Base-by-base conservation (phyloP, 2,329 filamentous ascomycete genomes). In the Pyrenochaeta sp. region DNA sequence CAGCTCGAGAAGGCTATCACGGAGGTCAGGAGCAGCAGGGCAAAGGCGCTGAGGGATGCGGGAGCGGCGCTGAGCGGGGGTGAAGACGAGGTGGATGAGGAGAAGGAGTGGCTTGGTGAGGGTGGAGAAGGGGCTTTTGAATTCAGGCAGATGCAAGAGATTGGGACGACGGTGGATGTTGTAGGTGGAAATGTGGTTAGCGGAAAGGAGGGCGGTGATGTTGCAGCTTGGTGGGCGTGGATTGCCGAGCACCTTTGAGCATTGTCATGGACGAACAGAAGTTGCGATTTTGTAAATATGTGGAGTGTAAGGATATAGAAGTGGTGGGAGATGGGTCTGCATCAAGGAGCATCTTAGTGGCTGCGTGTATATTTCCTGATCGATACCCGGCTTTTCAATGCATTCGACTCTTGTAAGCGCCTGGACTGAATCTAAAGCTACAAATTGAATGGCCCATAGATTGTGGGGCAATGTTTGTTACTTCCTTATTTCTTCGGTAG, bases 141-240 rank as follows among this genome's bases (percentile, higher is more conserved):
- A 37, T 97, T 99, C 72, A 82, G 82, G 52, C 88, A 93, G 79
- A 88, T 98, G 86, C 85, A 90, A 68, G 92, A 97, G 73, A 92
- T 92, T 65, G 90, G 92, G 51, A 84, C 96, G 22, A 86, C 88
- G 39, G 86, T 98, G 8, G 88, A 91, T 43, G 88, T 97, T 3
- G 72, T 90, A 13, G 90, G 91, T 0, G 94, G 93, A 9, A 93
- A 88, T 77, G 87, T 90, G 61, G 73, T 80, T 75, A 52, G 51
- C 42, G 75, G 86, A 76, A 72, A 82, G 32, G 86, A 90, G 52
- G 88, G 85, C 9, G 83, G 88, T n/a, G 90, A 89, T 27, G 88
- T 92, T 32, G 88, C 90, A 55, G 89, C 87, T 76, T 97, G 94
- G 93, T 96, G 93, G 87, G 86, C 86, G 69, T 98, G 94, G 94